These are phyloP conservation scores for Nannochloropsis salina DNA, from an alignment of 108 stramenopile genomes.

Conservation along the genomic window DNA sequence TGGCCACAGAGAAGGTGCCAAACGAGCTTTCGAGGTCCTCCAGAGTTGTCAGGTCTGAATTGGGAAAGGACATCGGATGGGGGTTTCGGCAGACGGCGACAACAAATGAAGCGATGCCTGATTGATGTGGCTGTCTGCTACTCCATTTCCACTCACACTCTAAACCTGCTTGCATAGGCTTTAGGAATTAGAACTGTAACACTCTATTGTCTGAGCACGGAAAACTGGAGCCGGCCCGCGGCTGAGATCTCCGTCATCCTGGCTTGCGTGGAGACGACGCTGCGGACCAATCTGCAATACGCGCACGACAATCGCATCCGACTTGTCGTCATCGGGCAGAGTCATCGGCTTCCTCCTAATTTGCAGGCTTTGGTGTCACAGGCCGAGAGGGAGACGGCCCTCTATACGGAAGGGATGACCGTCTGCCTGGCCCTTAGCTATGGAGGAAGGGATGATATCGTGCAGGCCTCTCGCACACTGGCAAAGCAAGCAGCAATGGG, in stretches of 20 bases:
- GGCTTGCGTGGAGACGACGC: background rate
- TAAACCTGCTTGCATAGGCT: background rate
- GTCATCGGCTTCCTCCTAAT: conserved; percentile 59
- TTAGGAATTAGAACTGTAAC: conserved; percentile 56
- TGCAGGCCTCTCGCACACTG: conserved; percentile 53
- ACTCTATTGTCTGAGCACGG: conserved; percentile 80
- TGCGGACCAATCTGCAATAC: conserved; percentile 37
- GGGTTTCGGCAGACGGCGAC: background rate
- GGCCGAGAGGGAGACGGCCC: conserved; percentile 51
- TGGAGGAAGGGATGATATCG: conserved; percentile 78
- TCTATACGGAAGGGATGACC: conserved; percentile 50
- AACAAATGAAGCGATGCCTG: background rate
- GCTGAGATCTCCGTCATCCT: conserved; percentile 6
- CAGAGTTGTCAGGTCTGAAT: conserved; percentile 25
- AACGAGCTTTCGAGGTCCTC: conserved; percentile 40
- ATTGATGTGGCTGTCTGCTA: too few species aligned
- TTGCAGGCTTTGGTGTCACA: conserved; percentile 51
- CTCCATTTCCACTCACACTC: too few species aligned
- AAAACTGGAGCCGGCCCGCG: conserved; percentile 71
- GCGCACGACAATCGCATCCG: conserved; percentile 57
- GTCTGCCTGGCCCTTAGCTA: conserved; percentile 79
- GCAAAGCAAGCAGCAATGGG: conserved; percentile 50
- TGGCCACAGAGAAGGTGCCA: conserved; percentile 49
- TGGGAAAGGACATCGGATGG: background rate
- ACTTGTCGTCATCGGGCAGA: conserved; percentile 65